Percentiles rank a stretch among this genome's conserved stretches.
phyloP scores from a whole-genome alignment of 805 yeast species.

The Ogataea siamensis region DNA sequence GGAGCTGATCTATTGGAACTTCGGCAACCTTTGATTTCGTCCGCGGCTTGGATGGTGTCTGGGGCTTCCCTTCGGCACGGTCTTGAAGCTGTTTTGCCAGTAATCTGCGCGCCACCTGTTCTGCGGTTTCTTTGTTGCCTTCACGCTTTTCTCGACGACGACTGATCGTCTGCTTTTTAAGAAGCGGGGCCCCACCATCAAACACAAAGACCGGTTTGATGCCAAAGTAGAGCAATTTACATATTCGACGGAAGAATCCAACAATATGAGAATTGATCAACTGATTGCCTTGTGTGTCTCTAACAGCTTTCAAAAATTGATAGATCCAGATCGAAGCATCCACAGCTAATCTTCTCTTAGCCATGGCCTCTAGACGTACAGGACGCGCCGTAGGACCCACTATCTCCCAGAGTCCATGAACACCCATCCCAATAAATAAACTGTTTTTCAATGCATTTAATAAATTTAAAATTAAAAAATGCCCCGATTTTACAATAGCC shows the following conservation, averaged over 20 bases:
- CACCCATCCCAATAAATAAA: too few species aligned
- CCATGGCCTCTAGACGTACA: constrained; percentile 79
- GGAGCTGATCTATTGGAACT: constrained; percentile 25
- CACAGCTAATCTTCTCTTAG: constrained; percentile 79
- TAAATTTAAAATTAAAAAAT: too few species aligned
- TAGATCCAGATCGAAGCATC: constrained; percentile 99
- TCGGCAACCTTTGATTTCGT: constrained; percentile 9
- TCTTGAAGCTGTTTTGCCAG: constrained; percentile 77
- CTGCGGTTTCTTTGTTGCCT: constrained; percentile 68
- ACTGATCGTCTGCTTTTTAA: constrained; percentile 76
- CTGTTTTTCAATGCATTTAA: too few species aligned
- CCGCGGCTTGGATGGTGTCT: constrained; percentile 8
- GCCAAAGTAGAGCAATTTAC: constrained; percentile 85
- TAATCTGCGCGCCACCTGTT: constrained; percentile 74
- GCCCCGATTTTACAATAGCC: too few species aligned
- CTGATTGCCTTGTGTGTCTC: constrained; percentile 80
- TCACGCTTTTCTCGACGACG: constrained; percentile 70
- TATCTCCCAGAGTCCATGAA: constrained; percentile 89
- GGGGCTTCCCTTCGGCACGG: constrained; percentile 36
- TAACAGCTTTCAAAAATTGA: constrained; percentile 91
- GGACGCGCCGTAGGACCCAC: constrained; percentile 89
- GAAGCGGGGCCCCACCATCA: constrained; percentile 90
- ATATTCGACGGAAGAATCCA: constrained; percentile 93
- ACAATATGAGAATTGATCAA: constrained; percentile 80
- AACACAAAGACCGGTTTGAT: constrained; percentile 87